Evolutionary conservation across 306 rosid species (phyloP), one percentile per base, ranked within the genome.

Genomic region (Acacia melanoxylon): DNA sequence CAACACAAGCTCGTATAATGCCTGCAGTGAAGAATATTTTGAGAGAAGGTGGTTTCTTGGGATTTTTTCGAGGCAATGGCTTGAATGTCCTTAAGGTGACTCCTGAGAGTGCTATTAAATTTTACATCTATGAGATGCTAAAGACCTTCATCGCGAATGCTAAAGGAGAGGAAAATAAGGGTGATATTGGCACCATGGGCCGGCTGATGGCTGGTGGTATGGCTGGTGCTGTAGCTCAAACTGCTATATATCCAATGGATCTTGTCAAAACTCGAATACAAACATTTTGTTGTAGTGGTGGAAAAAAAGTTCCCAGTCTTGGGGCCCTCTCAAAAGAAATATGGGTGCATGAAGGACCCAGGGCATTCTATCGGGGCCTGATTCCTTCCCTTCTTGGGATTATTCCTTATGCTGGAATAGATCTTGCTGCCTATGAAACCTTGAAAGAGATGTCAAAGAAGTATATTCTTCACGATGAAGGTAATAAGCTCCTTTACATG

Each of bases 181-280:
- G 82, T 41, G 89, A 84, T 73, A 67, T 95, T 74, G 98, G 98
- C 80, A 76, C 93, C 20, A 1, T 68, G 3, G 98, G 94, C 74
- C 85, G 92, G 59, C 94, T 95, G 19, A 61, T 89, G 44, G 90
- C 98, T 20, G 98, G 98, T 84, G 98, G 98, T 84, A 75, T 76
- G 42, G 98, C 98, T 6, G 98, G 98, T 79, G 98, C 97, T 22
- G 90, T 95, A 52, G 98, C 97, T 65, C 98, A 95, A 84, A 89
- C 98, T 80, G 88, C 86, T 29, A 95, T 95, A 78, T 95, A 95
- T 85, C 98, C 97, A 0, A 83, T 95, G 93, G 98, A 95, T 89
- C 98, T 95, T 45, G 89, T 95, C 61, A 95, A 95, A 86, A 95
- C 98, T 46, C 89, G 98, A 79, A 78, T 95, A 78, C 98, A 95